Conservation (phyloP, 2,329 filamentous ascomycete species). For the Venturia carpophila region DNA sequence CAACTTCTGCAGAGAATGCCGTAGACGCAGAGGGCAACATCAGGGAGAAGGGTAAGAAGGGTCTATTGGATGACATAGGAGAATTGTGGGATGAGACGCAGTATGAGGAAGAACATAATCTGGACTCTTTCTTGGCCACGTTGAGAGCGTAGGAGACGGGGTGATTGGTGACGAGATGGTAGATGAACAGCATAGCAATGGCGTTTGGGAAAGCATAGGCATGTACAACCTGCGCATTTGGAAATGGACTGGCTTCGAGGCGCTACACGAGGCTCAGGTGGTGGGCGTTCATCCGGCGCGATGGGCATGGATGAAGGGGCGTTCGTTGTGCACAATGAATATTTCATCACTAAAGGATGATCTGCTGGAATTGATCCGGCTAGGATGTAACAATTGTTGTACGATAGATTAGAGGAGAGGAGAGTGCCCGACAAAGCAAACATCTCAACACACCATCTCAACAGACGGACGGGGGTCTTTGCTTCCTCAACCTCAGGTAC, state of each 20-base stretch:
- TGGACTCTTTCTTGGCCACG: conserved; percentile 89
- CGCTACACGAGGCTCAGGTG: not conserved
- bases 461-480: too few relatives aligned
- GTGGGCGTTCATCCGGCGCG: not conserved
- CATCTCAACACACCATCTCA: too few relatives aligned
- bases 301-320: not conserved
- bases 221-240: not conserved
- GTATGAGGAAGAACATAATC: conserved; percentile 96
- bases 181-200: not conserved
- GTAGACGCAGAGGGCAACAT: conserved; percentile 76
- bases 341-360: not conserved
- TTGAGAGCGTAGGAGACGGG: conserved; percentile 54
- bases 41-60: conserved; percentile 90
- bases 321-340: too few relatives aligned
- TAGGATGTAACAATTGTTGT: not conserved
- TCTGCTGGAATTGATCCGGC: not conserved
- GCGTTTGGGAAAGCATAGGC: not conserved
- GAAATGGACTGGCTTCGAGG: not conserved
- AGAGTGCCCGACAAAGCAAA: too few relatives aligned
- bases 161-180: not conserved
- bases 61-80: conserved; percentile 87
- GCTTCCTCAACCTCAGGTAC: too few relatives aligned
- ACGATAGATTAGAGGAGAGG: too few relatives aligned
- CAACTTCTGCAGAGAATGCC: conserved; percentile 76
- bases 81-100: conserved; percentile 97